Evolutionary conservation across 495 filamentous ascomycete genomes (phyloP).

Genomic region (Astrothelium macrocarpum): DNA sequence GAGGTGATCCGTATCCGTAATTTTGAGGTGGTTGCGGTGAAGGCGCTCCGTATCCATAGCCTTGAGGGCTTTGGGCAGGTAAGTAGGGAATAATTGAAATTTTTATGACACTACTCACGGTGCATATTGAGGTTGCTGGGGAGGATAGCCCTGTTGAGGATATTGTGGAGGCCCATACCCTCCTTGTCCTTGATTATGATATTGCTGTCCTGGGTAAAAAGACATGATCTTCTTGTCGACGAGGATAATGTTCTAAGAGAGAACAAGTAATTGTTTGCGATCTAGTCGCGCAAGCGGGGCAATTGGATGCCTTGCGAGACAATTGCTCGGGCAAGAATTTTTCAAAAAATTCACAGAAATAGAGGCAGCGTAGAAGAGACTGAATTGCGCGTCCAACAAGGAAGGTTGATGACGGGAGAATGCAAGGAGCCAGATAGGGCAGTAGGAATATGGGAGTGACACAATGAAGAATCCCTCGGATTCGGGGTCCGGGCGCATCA

Average conservation of each 20-base stretch:
- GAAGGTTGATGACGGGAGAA: neutral
- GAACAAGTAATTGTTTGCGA: neutral
- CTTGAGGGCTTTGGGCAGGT: constrained; percentile 19
- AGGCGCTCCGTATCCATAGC: constrained; percentile 22
- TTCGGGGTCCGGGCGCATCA: neutral
- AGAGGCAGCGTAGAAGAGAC: no score
- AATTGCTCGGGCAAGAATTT: neutral
- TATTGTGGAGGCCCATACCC: constrained; percentile 23
- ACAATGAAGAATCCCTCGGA: neutral
- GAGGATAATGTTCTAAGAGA: neutral
- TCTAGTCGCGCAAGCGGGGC: neutral
- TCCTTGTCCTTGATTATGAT: constrained; percentile 20
- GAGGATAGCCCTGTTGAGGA: constrained; percentile 18
- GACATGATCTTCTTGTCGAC: constrained; percentile 23
- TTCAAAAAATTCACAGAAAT: neutral
- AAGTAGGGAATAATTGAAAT: constrained; percentile 7
- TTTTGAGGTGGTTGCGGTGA: constrained; percentile 31
- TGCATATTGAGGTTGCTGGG: constrained; percentile 18
- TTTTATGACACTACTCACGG: constrained; percentile 10
- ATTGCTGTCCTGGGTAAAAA: constrained; percentile 31
- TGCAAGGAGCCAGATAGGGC: neutral
- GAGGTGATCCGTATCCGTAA: constrained; percentile 23
- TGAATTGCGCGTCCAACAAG: no score
- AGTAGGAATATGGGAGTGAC: neutral
- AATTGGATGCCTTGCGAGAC: neutral